Percentiles rank a stretch among this genome's conserved stretches.
These are phyloP conservation scores for Ocimum tenuiflorum DNA, from an alignment of 257 asterid genomes.

Conservation along the genomic window DNA sequence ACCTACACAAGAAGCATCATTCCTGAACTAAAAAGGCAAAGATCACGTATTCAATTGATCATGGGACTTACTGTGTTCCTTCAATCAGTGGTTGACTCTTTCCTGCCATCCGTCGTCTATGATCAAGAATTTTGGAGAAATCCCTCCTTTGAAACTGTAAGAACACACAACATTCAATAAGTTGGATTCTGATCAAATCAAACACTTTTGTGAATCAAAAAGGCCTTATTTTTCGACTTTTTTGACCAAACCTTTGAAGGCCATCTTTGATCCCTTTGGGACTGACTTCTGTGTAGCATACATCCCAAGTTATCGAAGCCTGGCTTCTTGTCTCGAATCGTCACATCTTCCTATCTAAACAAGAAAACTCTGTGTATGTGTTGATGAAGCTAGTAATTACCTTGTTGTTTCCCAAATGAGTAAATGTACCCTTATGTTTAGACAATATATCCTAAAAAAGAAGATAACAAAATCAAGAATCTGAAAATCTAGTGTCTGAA, in stretches of 20 bases:
- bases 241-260: conserved; percentile 33
- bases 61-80: conserved; percentile 52
- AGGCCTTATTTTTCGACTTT: neutral
- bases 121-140: conserved; percentile 50
- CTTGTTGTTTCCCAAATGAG: conserved; percentile 45
- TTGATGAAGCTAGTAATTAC: conserved; percentile 17
- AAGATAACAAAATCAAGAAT: neutral
- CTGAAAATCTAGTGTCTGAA: neutral
- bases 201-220: neutral
- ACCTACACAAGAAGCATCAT: conserved; percentile 26
- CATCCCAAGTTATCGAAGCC: conserved; percentile 49
- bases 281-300: conserved; percentile 7
- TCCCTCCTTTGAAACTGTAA: conserved; percentile 44
- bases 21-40: neutral
- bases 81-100: conserved; percentile 35
- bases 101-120: conserved; percentile 87
- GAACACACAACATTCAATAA: neutral
- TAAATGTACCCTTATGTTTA: conserved; percentile 45
- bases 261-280: conserved; percentile 47
- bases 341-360: neutral
- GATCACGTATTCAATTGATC: neutral
- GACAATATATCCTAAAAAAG: conserved; percentile 32
- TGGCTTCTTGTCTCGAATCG: neutral
- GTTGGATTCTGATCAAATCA: too few relatives aligned
- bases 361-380: neutral